Conservation (phyloP, 768 basidiomycete species). For the Boletales sp. region DNA sequence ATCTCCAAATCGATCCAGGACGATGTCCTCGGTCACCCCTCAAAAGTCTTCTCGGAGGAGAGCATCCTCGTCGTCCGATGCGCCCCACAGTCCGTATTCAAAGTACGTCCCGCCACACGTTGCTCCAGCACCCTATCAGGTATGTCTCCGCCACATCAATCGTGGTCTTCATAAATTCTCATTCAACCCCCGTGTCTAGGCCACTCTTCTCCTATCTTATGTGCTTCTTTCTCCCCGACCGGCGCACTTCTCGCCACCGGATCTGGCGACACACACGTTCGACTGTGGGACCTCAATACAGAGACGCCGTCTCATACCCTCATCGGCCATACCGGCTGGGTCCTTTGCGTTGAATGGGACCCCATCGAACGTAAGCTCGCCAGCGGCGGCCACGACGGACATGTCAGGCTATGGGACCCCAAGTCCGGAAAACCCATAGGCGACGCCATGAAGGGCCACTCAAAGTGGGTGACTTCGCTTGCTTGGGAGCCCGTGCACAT, state of each 20-base stretch:
- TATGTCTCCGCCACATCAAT: conserved; percentile 29
- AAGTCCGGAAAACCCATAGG: conserved; percentile 86
- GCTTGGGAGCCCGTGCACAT: conserved; percentile 97
- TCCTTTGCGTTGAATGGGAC: conserved; percentile 97
- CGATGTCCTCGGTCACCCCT: conserved; percentile 74
- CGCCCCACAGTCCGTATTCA: conserved; percentile 93
- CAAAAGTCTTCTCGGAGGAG: conserved; percentile 74
- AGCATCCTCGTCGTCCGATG: conserved; percentile 86
- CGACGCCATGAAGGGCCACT: conserved; percentile 86
- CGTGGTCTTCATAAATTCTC: background rate
- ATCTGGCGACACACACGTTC: conserved; percentile 88
- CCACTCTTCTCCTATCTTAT: conserved; percentile 89
- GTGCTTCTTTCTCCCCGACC: conserved; percentile 93
- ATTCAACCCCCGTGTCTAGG: conserved; percentile 42
- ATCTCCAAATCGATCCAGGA: conserved; percentile 81
- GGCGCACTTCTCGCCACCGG: conserved; percentile 91
- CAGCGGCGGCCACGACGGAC: conserved; percentile 92
- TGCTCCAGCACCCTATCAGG: conserved; percentile 92
- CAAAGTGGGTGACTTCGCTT: conserved; percentile 94
- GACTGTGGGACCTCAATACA: conserved; percentile 92
- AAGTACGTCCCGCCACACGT: conserved; percentile 88
- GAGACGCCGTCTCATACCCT: conserved; percentile 89
- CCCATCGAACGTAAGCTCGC: conserved; percentile 87
- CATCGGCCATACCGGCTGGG: conserved; percentile 91
- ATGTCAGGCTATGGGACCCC: conserved; percentile 92